These are phyloP conservation scores for Fusarium domesticum DNA, from an alignment of 2,329 filamentous ascomycete genomes.

Conservation along the genomic window DNA sequence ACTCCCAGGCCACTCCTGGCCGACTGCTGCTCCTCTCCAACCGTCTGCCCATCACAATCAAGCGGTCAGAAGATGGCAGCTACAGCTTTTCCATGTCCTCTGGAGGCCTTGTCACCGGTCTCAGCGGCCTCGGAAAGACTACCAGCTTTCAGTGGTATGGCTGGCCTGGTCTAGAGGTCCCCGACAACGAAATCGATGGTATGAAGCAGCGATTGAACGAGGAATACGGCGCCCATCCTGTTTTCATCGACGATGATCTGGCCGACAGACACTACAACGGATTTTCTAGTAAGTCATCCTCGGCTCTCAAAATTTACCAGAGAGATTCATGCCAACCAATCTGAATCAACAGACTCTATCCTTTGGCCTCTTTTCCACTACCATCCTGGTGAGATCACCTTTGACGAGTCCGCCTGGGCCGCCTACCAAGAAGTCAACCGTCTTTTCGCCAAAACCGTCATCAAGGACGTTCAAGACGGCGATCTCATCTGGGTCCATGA, in stretches of 20 bases:
- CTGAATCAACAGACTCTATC: slow-evolving; percentile 69
- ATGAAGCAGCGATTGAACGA: slow-evolving; percentile 78
- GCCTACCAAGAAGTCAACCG: slow-evolving; percentile 92
- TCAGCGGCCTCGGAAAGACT: slow-evolving; percentile 87
- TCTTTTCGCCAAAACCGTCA: slow-evolving; percentile 84
- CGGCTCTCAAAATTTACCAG: background rate
- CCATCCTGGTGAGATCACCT: slow-evolving; percentile 96
- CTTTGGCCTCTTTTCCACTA: slow-evolving; percentile 99
- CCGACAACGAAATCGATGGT: slow-evolving; percentile 71
- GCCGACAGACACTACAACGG: slow-evolving; percentile 97
- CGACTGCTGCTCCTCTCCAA: slow-evolving; percentile 86
- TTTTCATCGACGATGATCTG: slow-evolving; percentile 91
- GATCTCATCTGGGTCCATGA: slow-evolving; percentile 98
- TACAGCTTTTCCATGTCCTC: slow-evolving; percentile 97
- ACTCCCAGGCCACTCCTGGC: slow-evolving; percentile 37
- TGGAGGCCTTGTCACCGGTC: slow-evolving; percentile 87
- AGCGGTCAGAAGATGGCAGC: slow-evolving; percentile 83
- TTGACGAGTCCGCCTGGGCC: slow-evolving; percentile 91
- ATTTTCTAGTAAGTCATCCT: slow-evolving; percentile 74
- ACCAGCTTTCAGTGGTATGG: slow-evolving; percentile 98
- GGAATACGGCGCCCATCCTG: slow-evolving; percentile 83
- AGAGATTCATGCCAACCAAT: slow-evolving; percentile 3
- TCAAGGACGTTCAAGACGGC: slow-evolving; percentile 83
- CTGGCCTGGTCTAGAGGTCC: slow-evolving; percentile 91
- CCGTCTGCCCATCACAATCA: slow-evolving; percentile 93